Base-by-base conservation (phyloP, 371 early-diverging fungal species). In the Entomophthora muscae region DNA sequence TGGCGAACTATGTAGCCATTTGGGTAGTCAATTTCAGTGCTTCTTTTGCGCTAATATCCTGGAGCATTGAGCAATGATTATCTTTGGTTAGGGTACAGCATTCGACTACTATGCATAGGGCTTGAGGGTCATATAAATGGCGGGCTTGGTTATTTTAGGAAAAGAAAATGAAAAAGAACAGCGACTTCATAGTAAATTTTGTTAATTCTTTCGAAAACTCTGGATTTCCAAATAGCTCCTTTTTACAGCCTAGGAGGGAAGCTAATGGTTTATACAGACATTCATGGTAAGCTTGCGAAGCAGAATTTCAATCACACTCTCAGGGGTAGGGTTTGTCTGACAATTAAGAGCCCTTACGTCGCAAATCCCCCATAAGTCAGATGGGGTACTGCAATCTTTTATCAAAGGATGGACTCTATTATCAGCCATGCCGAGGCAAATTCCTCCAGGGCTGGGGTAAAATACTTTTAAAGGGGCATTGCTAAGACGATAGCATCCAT, bases 401-500 rank as follows among this genome's bases (percentile, higher is more conserved):
- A 57, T 30, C 1, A 65, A 64, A 12, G 71, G 70, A 24, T 67
- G 62, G 22, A 68, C 58, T 24, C 71, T 72, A 5, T 74, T 60
- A 1, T 70, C 67, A 33, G 76, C 63, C 3, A 72, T 71, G 53
- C 72, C 71, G 27, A 66, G 62, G 23, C 72, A 71, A 32, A 70
- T 66, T 24, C 72, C 68, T 67, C 73, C 71, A 0, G 78, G 78
- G 12, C 77, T 76, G 66, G 71, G 67, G 63, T 82, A 79, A 21
- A 66, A 66, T 5, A 78, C 72, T 1, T 67, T 66, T 65, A 75
- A 83, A 0, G 75, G 73, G 1, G 67, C 73, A 1, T 58, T 42
- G 3, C 73, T 55, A 53, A 69, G 66, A 0, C 76, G 73, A 52
- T 76, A 76, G 64, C 82, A 81, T 1, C 79, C 76, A 60, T 81